Conservation (phyloP, 768 basidiomycete species). For the Postia placenta region DNA sequence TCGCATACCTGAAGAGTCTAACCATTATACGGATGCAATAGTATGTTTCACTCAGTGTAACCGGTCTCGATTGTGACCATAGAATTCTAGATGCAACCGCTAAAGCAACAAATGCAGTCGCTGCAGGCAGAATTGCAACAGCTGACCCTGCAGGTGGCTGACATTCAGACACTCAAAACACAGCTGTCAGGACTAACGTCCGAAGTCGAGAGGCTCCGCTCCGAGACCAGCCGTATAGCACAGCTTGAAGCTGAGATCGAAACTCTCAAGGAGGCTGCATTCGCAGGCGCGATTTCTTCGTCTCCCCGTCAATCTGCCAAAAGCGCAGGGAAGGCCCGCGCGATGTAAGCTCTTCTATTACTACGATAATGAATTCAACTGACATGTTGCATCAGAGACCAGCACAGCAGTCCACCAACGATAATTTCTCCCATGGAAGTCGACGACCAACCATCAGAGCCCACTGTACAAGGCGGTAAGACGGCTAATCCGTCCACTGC, state of each 20-base stretch:
- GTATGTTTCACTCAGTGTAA: background rate
- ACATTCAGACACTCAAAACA: conserved; percentile 28
- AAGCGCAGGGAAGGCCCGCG: conserved; percentile 15
- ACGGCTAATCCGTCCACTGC: conserved; percentile 27
- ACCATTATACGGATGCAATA: background rate
- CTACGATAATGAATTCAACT: too few species aligned
- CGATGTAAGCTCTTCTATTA: conserved; percentile 15
- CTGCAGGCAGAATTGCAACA: conserved; percentile 42
- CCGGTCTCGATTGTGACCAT: background rate
- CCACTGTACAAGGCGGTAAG: background rate
- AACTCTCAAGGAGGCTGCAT: background rate
- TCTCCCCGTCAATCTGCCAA: conserved; percentile 7
- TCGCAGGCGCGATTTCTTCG: too few species aligned
- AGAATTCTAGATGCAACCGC: conserved; percentile 26
- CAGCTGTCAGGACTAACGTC: conserved; percentile 31
- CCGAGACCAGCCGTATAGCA: conserved; percentile 8
- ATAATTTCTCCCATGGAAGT: too few species aligned
- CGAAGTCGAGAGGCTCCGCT: conserved; percentile 29
- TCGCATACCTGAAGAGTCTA: background rate
- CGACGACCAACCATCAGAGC: too few species aligned
- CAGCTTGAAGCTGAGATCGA: conserved; percentile 14
- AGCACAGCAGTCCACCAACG: too few species aligned
- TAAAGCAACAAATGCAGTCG: conserved; percentile 43
- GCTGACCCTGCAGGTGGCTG: conserved; percentile 29
- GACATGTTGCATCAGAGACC: too few species aligned